Evolutionary conservation across 1,284 basidiomycete genomes (phyloP).

Genomic region (Melanopsichium pennsylvanicum): DNA sequence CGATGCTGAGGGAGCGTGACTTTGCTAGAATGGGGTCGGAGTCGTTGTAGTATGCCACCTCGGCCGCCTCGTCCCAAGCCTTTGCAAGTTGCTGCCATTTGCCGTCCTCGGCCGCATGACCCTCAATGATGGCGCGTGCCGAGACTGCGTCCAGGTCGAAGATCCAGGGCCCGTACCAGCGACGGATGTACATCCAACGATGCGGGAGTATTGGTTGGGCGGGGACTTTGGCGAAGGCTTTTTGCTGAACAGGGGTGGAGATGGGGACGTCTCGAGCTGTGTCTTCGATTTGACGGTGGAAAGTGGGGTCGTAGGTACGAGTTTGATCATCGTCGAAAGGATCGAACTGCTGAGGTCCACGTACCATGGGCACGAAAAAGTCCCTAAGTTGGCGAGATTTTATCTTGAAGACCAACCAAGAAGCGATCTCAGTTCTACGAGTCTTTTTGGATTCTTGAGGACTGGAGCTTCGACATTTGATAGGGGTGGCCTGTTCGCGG

Average conservation of each 20-base stretch:
- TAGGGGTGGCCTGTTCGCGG: too few relatives aligned
- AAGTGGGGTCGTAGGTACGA: neutral
- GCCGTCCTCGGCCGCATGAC: conserved; percentile 1
- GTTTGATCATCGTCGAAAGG: conserved; percentile 1
- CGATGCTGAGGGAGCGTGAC: neutral
- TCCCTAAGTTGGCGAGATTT: neutral
- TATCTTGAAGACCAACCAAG: too few relatives aligned
- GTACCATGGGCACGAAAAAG: conserved; percentile 12
- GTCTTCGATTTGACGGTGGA: too few relatives aligned
- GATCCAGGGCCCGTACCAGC: conserved; percentile 10
- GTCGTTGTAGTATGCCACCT: too few relatives aligned
- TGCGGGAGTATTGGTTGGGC: too few relatives aligned
- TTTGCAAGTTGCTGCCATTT: neutral
- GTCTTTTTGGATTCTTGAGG: too few relatives aligned
- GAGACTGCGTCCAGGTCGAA: conserved; percentile 6
- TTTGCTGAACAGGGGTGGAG: too few relatives aligned
- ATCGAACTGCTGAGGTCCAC: conserved; percentile 7
- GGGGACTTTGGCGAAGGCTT: too few relatives aligned
- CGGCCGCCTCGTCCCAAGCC: conserved; percentile 2
- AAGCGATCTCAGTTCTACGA: too few relatives aligned
- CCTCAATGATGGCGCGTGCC: conserved; percentile 8
- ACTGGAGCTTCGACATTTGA: too few relatives aligned
- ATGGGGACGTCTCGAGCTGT: too few relatives aligned
- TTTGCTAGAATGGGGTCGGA: too few relatives aligned
- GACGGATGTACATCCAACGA: conserved; percentile 9